Conservation (phyloP, 2,329 filamentous ascomycete species). For the Penicillium janthinellum region DNA sequence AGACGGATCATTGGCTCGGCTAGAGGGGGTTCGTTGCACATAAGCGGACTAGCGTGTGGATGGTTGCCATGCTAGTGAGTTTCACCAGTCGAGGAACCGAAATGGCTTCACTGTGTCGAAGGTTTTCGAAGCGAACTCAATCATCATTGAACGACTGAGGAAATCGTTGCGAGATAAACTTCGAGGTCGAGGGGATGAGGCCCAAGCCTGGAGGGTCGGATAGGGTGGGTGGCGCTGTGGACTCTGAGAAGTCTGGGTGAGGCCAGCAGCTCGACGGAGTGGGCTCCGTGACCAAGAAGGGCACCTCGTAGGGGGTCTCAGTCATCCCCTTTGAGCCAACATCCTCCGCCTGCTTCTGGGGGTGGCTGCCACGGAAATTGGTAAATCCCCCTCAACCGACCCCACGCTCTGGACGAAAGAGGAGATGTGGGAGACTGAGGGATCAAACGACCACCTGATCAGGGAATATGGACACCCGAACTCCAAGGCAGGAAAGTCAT, state of each 20-base stretch:
- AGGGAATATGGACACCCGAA: background rate
- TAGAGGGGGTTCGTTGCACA: constrained; percentile 6
- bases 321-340: background rate
- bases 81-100: background rate
- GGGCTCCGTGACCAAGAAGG: constrained; percentile 6
- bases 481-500: constrained; percentile 5
- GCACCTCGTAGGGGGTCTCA: background rate
- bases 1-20: constrained; percentile 20
- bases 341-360: background rate
- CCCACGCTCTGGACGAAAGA: background rate
- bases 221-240: background rate
- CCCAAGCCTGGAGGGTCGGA: background rate
- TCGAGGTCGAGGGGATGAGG: background rate
- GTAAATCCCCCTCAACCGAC: background rate
- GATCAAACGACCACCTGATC: background rate
- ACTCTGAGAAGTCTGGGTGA: background rate
- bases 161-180: background rate
- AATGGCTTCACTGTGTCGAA: background rate
- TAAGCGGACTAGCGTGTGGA: constrained; percentile 4
- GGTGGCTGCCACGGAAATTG: background rate
- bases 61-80: constrained; percentile 5
- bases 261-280: constrained; percentile 9
- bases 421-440: background rate
- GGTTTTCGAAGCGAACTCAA: background rate
- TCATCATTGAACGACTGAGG: background rate